These are phyloP conservation scores for Cyclospora cayetanensis DNA, from an alignment of 169 alveolate genomes.

Conservation along the genomic window DNA sequence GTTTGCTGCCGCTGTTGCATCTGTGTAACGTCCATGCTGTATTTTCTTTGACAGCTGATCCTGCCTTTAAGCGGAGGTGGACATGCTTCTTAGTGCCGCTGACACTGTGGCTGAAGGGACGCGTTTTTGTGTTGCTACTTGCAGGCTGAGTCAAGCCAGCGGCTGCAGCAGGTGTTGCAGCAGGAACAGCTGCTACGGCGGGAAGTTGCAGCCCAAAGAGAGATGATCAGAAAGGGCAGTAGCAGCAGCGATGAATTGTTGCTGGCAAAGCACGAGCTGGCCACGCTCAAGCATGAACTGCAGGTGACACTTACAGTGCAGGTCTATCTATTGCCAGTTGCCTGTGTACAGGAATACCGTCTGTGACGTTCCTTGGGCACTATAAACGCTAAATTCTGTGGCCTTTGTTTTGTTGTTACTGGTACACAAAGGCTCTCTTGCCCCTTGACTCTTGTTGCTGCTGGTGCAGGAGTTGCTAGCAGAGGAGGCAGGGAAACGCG, in stretches of 20 bases:
- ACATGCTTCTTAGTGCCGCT: no score
- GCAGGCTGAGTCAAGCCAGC: slow-evolving; percentile 54
- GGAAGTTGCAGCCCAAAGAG: slow-evolving; percentile 52
- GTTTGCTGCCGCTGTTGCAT: not conserved
- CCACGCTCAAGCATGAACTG: slow-evolving; percentile 31
- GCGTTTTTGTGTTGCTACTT: not conserved
- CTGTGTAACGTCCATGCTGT: not conserved
- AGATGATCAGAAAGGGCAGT: slow-evolving; percentile 39
- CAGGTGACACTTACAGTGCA: no score
- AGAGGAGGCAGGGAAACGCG: slow-evolving; percentile 40
- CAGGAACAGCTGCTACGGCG: slow-evolving; percentile 44
- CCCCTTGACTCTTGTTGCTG: not conserved
- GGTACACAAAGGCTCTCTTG: no score
- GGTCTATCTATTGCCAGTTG: no score
- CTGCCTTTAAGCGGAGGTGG: no score
- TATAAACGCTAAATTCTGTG: no score
- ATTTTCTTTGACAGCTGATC: not conserved
- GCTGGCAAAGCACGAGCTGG: slow-evolving; percentile 45
- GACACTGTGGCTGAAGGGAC: no score
- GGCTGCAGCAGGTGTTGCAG: slow-evolving; percentile 30
- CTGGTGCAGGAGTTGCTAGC: slow-evolving; percentile 27
- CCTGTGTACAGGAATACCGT: no score
- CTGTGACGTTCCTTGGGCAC: no score
- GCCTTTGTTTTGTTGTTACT: no score
- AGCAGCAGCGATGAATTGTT: slow-evolving; percentile 41